Percentiles rank a stretch among this genome's conserved stretches.
Conservation (phyloP, 2,329 filamentous ascomycete species). For the Huntiella savannae region DNA sequence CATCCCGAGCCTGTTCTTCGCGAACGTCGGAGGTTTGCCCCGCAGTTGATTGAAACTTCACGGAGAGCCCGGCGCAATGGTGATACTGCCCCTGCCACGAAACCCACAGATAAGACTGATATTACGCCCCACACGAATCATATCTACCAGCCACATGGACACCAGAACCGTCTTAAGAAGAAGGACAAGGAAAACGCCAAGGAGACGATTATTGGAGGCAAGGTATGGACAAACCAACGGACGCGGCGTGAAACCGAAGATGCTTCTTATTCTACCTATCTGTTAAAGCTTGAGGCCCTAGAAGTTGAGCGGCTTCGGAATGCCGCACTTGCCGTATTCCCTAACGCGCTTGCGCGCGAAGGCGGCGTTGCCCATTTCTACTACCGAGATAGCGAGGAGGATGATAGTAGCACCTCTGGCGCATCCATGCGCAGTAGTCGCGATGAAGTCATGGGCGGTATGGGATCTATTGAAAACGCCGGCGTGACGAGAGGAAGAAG, state of each 20-base stretch:
- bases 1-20: background rate
- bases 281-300: slow-evolving; percentile 61
- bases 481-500: slow-evolving; percentile 19
- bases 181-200: slow-evolving; percentile 1
- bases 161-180: slow-evolving; percentile 11
- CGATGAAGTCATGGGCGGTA: slow-evolving; percentile 1
- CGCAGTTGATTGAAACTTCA: slow-evolving; percentile 66
- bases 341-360: slow-evolving; percentile 49
- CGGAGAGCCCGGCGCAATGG: slow-evolving; percentile 49
- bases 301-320: slow-evolving; percentile 66
- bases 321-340: slow-evolving; percentile 47
- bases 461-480: slow-evolving; percentile 16
- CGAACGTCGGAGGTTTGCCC: slow-evolving; percentile 39
- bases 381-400: slow-evolving; percentile 43
- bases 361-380: slow-evolving; percentile 54
- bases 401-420: slow-evolving; percentile 24
- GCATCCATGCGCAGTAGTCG: slow-evolving; percentile 1
- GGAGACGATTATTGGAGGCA: background rate
- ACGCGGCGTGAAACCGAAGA: slow-evolving; percentile 51
- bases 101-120: slow-evolving; percentile 52
- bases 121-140: slow-evolving; percentile 45
- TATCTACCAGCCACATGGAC: slow-evolving; percentile 27
- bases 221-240: slow-evolving; percentile 4
- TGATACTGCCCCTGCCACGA: slow-evolving; percentile 42
- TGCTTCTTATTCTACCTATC: slow-evolving; percentile 54